Conservation (phyloP, 257 asterid species). For the Plantago ovata region DNA sequence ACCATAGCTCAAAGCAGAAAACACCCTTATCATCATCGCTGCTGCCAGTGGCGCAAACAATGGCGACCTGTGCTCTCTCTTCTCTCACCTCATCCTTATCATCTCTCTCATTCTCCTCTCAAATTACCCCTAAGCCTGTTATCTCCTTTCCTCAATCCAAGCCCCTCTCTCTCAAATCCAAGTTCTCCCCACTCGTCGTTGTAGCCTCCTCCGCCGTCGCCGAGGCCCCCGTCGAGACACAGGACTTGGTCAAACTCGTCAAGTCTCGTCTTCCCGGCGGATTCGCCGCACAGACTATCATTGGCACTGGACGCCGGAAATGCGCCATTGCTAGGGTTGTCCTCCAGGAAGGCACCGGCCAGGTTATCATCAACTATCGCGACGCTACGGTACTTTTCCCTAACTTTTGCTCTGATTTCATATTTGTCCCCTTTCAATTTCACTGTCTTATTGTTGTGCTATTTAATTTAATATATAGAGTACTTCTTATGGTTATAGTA, state of each 20-base stretch:
- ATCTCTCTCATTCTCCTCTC: slow-evolving; percentile 84
- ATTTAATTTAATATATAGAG: not conserved
- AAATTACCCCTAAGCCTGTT: slow-evolving; percentile 45
- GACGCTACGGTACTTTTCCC: slow-evolving; percentile 65
- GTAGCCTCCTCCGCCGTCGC: slow-evolving; percentile 43
- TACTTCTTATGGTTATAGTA: not conserved
- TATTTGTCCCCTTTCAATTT: not conserved
- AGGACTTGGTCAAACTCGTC: slow-evolving; percentile 55
- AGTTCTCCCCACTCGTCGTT: slow-evolving; percentile 22
- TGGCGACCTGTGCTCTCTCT: slow-evolving; percentile 51
- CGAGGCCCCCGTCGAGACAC: slow-evolving; percentile 44
- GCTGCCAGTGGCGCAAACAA: not conserved
- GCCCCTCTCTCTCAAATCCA: slow-evolving; percentile 19
- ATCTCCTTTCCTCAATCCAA: slow-evolving; percentile 33
- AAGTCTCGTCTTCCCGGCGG: slow-evolving; percentile 94
- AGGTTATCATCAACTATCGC: slow-evolving; percentile 73
- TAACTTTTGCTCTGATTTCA: not conserved
- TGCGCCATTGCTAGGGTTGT: slow-evolving; percentile 94
- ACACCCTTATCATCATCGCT: not conserved
- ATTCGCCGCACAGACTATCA: slow-evolving; percentile 79
- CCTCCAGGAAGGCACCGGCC: slow-evolving; percentile 89
- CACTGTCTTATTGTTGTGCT: not conserved
- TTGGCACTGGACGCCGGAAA: slow-evolving; percentile 92
- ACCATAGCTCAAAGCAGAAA: not conserved
- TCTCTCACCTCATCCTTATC: slow-evolving; percentile 68